These are phyloP conservation scores for Acacia acuminata DNA, from an alignment of 306 rosid genomes.

Conservation along the genomic window DNA sequence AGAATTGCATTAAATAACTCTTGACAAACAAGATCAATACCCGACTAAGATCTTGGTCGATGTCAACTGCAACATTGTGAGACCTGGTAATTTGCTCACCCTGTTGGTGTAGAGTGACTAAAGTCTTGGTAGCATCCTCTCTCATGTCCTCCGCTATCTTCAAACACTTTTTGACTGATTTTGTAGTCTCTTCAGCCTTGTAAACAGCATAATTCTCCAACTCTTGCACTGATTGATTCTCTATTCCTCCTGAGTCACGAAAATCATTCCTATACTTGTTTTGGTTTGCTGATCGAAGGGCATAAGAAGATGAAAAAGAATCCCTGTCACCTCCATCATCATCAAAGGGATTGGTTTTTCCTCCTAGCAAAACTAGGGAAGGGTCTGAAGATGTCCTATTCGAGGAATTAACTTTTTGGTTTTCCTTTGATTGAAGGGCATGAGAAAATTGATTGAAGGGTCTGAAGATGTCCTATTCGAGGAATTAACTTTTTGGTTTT, in stretches of 20 bases:
- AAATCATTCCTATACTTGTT: constrained; percentile 74
- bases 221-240: constrained; percentile 82
- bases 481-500: constrained; percentile 41
- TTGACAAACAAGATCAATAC: constrained; percentile 42
- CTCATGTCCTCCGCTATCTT: constrained; percentile 88
- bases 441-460: no score
- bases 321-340: constrained; percentile 40
- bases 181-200: constrained; percentile 89
- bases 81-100: constrained; percentile 92
- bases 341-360: constrained; percentile 70
- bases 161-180: constrained; percentile 60
- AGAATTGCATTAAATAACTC: background rate
- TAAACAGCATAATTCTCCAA: constrained; percentile 79
- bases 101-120: constrained; percentile 79
- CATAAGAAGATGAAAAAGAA: constrained; percentile 35
- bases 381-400: constrained; percentile 47
- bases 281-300: constrained; percentile 41
- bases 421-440: no score
- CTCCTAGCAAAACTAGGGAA: constrained; percentile 33
- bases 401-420: constrained; percentile 41
- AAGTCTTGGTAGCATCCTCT: constrained; percentile 82
- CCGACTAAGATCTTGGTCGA: constrained; percentile 89
- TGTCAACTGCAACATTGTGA: constrained; percentile 78
- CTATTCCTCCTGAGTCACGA: constrained; percentile 77
- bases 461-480: constrained; percentile 48